Conservation (phyloP, 2,329 filamentous ascomycete species). For the Myriosclerotinia curreyana region DNA sequence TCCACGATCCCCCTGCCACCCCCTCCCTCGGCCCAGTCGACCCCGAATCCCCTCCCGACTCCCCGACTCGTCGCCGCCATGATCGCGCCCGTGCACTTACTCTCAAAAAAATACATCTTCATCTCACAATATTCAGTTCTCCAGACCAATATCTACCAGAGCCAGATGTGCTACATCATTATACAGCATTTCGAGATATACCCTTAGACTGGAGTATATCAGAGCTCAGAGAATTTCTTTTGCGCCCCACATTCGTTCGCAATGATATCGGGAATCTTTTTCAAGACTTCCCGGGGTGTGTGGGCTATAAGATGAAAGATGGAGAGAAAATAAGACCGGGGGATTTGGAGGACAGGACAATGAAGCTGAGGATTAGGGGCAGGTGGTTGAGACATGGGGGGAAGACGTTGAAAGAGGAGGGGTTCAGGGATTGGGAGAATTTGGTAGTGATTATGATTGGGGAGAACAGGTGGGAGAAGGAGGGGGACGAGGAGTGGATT, state of each 20-base stretch:
- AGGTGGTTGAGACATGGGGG: not conserved
- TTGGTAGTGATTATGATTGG: not conserved
- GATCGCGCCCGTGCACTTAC: not conserved
- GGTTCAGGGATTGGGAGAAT: slow-evolving; percentile 2
- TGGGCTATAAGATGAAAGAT: not conserved
- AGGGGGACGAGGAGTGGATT: not conserved
- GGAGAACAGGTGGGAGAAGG: not conserved
- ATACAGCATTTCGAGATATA: not conserved
- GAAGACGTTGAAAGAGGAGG: not conserved
- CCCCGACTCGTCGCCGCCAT: too few species aligned
- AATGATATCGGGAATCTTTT: not conserved
- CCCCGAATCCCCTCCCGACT: not conserved
- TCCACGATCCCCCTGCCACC: too few species aligned
- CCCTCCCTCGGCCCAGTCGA: not conserved
- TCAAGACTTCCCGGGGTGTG: not conserved
- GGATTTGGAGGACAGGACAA: not conserved
- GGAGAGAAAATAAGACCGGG: not conserved
- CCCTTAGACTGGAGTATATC: not conserved
- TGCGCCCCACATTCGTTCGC: too few species aligned
- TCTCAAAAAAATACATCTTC: not conserved
- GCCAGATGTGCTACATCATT: not conserved
- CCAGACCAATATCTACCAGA: not conserved
- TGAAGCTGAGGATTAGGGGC: not conserved
- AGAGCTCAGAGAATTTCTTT: not conserved
- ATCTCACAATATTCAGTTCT: not conserved